Evolutionary conservation across 306 rosid species (phyloP).

Genomic region (Cucumis sativus): DNA sequence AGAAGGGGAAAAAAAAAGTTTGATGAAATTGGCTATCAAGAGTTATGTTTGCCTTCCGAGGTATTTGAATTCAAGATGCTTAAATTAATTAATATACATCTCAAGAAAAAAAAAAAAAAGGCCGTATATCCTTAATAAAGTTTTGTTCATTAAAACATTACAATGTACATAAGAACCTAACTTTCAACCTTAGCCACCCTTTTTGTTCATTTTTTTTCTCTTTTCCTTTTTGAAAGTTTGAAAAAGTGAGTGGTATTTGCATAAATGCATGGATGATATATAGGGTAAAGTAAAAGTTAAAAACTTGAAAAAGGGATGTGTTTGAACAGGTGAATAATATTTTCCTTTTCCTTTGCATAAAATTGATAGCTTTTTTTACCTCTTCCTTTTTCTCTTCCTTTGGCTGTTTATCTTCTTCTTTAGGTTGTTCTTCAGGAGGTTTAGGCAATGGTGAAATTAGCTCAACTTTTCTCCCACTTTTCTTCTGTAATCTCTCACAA

Average conservation of each 20-base stretch:
- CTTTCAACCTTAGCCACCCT: background rate
- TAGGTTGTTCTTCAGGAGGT: constrained; percentile 33
- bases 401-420: constrained; percentile 37
- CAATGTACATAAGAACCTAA: background rate
- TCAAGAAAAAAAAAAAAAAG: background rate
- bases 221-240: background rate
- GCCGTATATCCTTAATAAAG: too few relatives aligned
- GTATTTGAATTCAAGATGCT: background rate
- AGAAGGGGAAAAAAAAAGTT: background rate
- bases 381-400: constrained; percentile 57
- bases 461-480: constrained; percentile 16
- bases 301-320: background rate
- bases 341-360: background rate
- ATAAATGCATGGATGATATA: background rate
- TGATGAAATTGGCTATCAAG: background rate
- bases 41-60: background rate
- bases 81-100: background rate
- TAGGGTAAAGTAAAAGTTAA: background rate
- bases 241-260: background rate
- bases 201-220: background rate
- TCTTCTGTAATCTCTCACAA: constrained; percentile 15
- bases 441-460: constrained; percentile 44
- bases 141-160: background rate
- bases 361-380: constrained; percentile 44
- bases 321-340: background rate